Conservation (phyloP, 2,329 filamentous ascomycete genomes). For the Gnomoniopsis smithogilvyi region DNA sequence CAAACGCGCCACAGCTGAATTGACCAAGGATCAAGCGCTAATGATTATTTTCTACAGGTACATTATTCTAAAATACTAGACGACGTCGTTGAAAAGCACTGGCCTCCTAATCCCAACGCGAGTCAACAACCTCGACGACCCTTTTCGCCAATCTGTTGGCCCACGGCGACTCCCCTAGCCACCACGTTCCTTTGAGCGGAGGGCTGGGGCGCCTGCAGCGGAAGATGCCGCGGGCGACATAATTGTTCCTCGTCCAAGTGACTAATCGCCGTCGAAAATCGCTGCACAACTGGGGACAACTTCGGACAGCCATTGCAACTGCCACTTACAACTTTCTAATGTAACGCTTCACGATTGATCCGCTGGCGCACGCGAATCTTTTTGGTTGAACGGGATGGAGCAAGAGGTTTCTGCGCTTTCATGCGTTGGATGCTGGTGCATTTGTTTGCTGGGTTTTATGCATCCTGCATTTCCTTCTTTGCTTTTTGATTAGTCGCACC, state of each 20-base stretch:
- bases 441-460: not conserved
- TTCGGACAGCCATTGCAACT: not conserved
- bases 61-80: conserved; percentile 86
- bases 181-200: not conserved
- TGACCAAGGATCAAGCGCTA: not conserved
- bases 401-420: not conserved
- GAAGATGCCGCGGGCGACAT: no score
- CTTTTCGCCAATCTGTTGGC: not conserved
- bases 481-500: not conserved
- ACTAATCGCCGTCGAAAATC: not conserved
- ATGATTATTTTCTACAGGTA: conserved; percentile 40
- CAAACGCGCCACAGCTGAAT: not conserved
- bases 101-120: not conserved
- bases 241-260: no score
- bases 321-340: not conserved
- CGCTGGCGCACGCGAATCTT: not conserved
- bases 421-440: not conserved
- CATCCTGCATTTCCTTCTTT: conserved; percentile 7
- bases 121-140: not conserved
- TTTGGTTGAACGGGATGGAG: not conserved
- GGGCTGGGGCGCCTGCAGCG: not conserved
- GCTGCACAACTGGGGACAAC: not conserved
- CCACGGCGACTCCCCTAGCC: not conserved
- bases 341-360: not conserved
- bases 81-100: not conserved